Evolutionary conservation across 1,139 yeast genomes (phyloP), one percentile per base, ranked within the genome.

Genomic region (Barnettozyma hawaiiensis): DNA sequence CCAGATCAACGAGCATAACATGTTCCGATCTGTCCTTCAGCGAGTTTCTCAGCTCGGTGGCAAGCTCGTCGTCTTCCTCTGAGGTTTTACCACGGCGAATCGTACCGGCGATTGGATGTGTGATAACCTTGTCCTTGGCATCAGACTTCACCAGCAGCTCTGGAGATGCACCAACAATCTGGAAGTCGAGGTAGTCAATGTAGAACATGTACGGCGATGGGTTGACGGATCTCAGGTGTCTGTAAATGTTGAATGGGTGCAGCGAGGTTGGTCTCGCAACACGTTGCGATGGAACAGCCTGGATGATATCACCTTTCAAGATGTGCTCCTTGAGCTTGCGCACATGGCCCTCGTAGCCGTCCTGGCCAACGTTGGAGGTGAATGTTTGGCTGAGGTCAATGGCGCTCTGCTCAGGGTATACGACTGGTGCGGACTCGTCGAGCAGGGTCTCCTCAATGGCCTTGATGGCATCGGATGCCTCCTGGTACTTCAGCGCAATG

Each of bases 31-130:
- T 76, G 63, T 92, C 98, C 62, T 92, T 92, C 50, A 82, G 67
- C 15, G 95, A 85, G n/a, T 79, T 66, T 55, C 86, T 72, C 52
- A 92, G 75, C 44, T 78, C 77, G 20, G 73, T 71, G 4, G 97
- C 97, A 45, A 89, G 73, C 47, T 67, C 69, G 58, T 90, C 96
- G 59, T 92, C 98, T 62, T 92, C 97, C 56, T 87, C 95, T 19
- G 81, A 71, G 10, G 97, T 87, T 57, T 77, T 76, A 43, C 98
- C 98, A 60, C 98, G 78, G 55, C 72, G 78, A 45, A 92, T 85
- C 3, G 98, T 92, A 41, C 98, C 98, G 2, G 98, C 98, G 61
- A 92, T 92, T 22, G 98, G 98, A 63, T 92, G 97, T 5, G 97
- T 92, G 37, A 90, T 75, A 26, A 92, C 77, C 54, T 85, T 78